Base-by-base conservation (phyloP, 2,329 filamentous ascomycete genomes). In the Ophiostoma sp. region DNA sequence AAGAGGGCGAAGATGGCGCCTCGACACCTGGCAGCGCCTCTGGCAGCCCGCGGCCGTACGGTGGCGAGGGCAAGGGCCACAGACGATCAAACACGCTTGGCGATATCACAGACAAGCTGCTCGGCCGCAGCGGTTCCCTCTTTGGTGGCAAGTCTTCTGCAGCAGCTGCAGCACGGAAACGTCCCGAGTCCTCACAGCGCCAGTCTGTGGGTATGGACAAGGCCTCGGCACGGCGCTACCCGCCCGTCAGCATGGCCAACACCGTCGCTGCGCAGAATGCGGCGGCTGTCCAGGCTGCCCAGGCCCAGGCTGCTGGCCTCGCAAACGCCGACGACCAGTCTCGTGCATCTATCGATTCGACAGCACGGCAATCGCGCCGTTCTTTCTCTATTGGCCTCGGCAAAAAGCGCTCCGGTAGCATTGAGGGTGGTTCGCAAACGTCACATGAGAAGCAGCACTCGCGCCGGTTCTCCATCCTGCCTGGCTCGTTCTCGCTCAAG, bases 201-300 rank as follows among this genome's bases (percentile, higher is more conserved):
- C 36, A 66, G 45, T 45, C 42, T 40, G 4, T 60, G 8, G 55
- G 55, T 14, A 36, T 60, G 27, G 69, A 91, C 76, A 88, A 88
- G 71, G 80, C 69, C 0, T 68, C 85, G 67, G 58, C 58, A 9
- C 58, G 87, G 76, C 89, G 85, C 72, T 96, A 97, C 75, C 94
- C 94, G 68, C 94, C 94, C 4, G 90, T 94, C 64, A 97, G 93
- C 80, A 96, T 97, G 92, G 65, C 70, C 71, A 89, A 89, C 71
- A 82, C 64, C 5, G 42, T 65, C 42, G 64, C 64, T n/a, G 64
- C 64, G 40, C 44, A 64, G 27, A 45, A 64, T 11, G 40, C 40
- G 3, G 42, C 63, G 18, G 63, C 63, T 7, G 42, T 64, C 9
- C 63, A 47, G 63, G 64, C 64, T 4, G 86, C 90, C n/a, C 63